Evolutionary conservation across 1,139 yeast genomes (phyloP).

Genomic region (Candida tropicalis): DNA sequence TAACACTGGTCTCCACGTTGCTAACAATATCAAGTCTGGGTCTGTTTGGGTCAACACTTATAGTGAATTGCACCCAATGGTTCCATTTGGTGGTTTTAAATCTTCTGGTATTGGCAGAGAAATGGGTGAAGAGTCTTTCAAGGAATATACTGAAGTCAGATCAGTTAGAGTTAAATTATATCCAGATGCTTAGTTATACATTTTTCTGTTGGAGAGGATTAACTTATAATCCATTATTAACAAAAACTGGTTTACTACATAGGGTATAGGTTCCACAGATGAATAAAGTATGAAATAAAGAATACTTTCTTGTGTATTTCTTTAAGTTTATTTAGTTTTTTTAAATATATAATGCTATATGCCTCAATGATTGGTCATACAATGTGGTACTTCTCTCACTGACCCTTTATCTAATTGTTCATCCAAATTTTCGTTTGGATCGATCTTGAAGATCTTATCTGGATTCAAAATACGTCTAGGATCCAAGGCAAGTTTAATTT

Average conservation of each 20-base stretch:
- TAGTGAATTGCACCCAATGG: slow-evolving; percentile 78
- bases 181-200: not conserved
- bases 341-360: not conserved
- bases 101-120: slow-evolving; percentile 92
- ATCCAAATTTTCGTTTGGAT: slow-evolving; percentile 40
- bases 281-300: too few species aligned
- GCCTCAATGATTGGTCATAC: slow-evolving; percentile 16
- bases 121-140: slow-evolving; percentile 83
- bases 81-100: slow-evolving; percentile 87
- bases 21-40: slow-evolving; percentile 75
- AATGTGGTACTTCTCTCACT: slow-evolving; percentile 14
- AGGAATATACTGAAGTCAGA: slow-evolving; percentile 80
- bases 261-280: too few species aligned
- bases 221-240: too few species aligned
- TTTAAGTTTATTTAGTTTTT: too few species aligned
- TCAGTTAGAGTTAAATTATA: slow-evolving; percentile 59
- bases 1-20: slow-evolving; percentile 66
- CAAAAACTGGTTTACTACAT: too few species aligned
- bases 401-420: slow-evolving; percentile 28
- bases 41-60: slow-evolving; percentile 85
- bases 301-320: not conserved
- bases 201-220: too few species aligned
- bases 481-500: slow-evolving; percentile 31
- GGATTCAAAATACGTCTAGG: slow-evolving; percentile 38
- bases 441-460: slow-evolving; percentile 40